A percentile compares a stretch with the other conserved stretches of the same genome.
phyloP scores from a whole-genome alignment of 1,284 basidiomycete species.

The Ceratobasidium sp. region DNA sequence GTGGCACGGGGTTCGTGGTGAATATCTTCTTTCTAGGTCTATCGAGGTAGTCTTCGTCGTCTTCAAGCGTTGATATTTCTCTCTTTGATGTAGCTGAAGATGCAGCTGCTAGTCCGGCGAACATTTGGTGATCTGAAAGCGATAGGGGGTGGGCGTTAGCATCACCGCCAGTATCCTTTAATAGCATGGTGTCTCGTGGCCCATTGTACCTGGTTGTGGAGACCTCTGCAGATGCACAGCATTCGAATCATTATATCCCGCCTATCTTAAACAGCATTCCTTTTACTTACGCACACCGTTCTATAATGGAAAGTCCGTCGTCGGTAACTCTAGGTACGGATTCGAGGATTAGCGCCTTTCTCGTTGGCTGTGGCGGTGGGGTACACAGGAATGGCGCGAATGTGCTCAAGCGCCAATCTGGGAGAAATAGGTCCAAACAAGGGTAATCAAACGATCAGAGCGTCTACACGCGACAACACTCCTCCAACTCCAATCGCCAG shows the following conservation, averaged over 20 bases:
- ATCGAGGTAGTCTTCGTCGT: slow-evolving; percentile 40
- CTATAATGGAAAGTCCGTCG: not conserved
- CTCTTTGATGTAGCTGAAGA: slow-evolving; percentile 17
- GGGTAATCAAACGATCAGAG: not conserved
- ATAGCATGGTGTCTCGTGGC: not conserved
- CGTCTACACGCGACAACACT: slow-evolving; percentile 1
- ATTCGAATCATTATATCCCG: not conserved
- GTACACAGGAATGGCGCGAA: too few species aligned
- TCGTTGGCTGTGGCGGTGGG: too few species aligned
- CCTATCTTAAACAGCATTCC: not conserved
- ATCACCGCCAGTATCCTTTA: not conserved
- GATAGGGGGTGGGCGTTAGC: slow-evolving; percentile 10
- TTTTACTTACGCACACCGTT: not conserved
- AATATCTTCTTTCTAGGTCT: slow-evolving; percentile 40
- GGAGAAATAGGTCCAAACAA: slow-evolving; percentile 9
- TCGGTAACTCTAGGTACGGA: not conserved
- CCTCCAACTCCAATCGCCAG: not conserved
- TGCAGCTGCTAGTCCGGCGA: not conserved
- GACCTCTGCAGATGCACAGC: slow-evolving; percentile 3
- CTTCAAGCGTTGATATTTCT: slow-evolving; percentile 34
- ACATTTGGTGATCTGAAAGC: slow-evolving; percentile 18
- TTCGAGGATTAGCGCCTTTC: too few species aligned
- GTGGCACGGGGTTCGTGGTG: slow-evolving; percentile 37
- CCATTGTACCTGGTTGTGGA: too few species aligned
- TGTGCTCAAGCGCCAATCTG: too few species aligned